Percentiles rank a stretch among this genome's conserved stretches.
Evolutionary conservation across 352 stramenopile species (phyloP).

Genomic region (Phytophthora multivora): DNA sequence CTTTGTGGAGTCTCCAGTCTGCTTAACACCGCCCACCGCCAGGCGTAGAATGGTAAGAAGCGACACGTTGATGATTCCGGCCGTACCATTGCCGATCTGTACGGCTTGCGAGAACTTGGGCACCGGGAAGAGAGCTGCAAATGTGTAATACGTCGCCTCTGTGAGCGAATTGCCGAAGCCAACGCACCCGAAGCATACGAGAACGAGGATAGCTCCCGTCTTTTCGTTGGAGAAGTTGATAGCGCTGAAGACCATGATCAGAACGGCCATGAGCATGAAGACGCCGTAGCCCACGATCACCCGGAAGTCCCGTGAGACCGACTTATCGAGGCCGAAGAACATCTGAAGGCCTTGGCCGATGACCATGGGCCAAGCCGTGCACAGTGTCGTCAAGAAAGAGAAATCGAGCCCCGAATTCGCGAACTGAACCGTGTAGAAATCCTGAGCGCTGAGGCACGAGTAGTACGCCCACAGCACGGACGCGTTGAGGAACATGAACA

Average conservation of each 20-base stretch:
- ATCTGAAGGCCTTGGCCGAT: slow-evolving; percentile 61
- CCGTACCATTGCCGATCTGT: slow-evolving; percentile 63
- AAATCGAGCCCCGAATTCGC: slow-evolving; percentile 58
- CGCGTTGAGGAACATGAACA: slow-evolving; percentile 73
- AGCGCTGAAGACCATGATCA: slow-evolving; percentile 70
- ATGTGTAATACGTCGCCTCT: slow-evolving; percentile 63
- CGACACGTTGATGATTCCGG: slow-evolving; percentile 66
- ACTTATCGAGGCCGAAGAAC: slow-evolving; percentile 61
- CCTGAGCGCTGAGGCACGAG: slow-evolving; percentile 71
- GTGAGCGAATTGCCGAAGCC: slow-evolving; percentile 65
- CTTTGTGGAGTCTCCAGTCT: slow-evolving; percentile 39
- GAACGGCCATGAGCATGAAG: slow-evolving; percentile 54
- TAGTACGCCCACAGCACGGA: slow-evolving; percentile 80
- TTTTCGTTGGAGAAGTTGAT: slow-evolving; percentile 54
- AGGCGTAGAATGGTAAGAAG: slow-evolving; percentile 56
- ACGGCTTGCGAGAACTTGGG: slow-evolving; percentile 73
- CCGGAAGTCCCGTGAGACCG: slow-evolving; percentile 44
- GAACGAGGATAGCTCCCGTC: slow-evolving; percentile 54
- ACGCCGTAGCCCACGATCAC: slow-evolving; percentile 56
- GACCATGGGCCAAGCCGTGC: slow-evolving; percentile 68
- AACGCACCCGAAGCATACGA: slow-evolving; percentile 56
- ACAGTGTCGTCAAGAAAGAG: slow-evolving; percentile 67
- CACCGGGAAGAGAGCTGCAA: slow-evolving; percentile 68
- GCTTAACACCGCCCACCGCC: slow-evolving; percentile 44
- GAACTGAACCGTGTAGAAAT: slow-evolving; percentile 66